These are phyloP conservation scores for Naegleria lovaniensis DNA, from an alignment of 208 protist genomes.

Conservation along the genomic window DNA sequence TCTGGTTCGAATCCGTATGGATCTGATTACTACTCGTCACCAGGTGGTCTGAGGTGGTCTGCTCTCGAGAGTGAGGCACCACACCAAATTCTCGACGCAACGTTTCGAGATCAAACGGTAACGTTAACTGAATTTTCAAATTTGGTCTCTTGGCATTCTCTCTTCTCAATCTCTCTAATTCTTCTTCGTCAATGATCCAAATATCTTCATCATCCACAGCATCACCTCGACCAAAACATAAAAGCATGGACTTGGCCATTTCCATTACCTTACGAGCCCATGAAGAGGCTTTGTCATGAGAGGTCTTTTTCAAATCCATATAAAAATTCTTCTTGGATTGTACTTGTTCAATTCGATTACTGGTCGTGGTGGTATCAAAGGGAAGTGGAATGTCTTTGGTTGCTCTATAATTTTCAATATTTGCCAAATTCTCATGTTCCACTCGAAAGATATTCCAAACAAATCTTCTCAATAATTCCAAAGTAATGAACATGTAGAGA, in stretches of 20 bases:
- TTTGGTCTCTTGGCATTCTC: background rate
- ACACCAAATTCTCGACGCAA: background rate
- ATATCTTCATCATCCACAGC: background rate
- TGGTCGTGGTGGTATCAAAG: background rate
- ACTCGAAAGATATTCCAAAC: conserved; percentile 19
- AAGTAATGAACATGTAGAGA: background rate
- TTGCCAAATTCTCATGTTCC: background rate
- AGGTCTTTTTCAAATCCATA: background rate
- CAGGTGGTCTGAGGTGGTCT: no score
- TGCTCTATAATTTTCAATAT: conserved; percentile 12
- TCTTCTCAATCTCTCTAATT: background rate
- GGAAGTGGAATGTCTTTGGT: background rate
- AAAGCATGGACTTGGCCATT: background rate
- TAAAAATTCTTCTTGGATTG: background rate
- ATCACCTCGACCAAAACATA: background rate
- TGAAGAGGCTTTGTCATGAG: no score
- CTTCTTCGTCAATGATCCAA: background rate
- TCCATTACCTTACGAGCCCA: no score
- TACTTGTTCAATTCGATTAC: background rate
- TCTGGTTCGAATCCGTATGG: no score
- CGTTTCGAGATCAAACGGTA: background rate
- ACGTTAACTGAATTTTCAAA: background rate
- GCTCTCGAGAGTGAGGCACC: no score
- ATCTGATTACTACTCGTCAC: no score
- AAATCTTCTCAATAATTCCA: conserved; percentile 12